phyloP scores from a whole-genome alignment of 2,329 filamentous ascomycete genomes.

The Beauveria medogensis region DNA sequence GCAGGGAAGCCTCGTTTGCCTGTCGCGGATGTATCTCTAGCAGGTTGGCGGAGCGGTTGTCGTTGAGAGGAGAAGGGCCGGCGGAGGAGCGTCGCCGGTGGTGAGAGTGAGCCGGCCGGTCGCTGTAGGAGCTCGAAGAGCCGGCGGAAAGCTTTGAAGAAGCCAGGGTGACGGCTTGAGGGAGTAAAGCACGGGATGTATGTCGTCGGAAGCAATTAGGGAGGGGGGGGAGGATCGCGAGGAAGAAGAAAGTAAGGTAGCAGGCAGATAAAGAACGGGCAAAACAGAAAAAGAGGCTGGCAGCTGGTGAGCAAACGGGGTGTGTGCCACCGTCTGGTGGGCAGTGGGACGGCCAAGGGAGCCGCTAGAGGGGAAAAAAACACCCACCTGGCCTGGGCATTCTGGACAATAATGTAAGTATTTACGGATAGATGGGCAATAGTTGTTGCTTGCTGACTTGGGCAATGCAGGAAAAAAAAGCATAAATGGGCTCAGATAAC shows the following conservation, averaged over 20 bases:
- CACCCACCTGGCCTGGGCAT: too few relatives aligned
- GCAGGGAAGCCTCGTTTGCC: constrained; percentile 29
- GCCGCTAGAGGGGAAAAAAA: neutral
- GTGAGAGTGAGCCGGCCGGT: constrained; percentile 38
- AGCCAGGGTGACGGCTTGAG: constrained; percentile 38
- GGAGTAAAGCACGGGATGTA: constrained; percentile 5
- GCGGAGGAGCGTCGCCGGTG: constrained; percentile 43
- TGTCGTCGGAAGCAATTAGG: neutral
- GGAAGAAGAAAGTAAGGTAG: neutral
- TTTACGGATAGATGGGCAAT: too few relatives aligned
- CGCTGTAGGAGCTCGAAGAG: constrained; percentile 47
- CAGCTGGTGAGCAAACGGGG: neutral
- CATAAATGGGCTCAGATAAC: too few relatives aligned
- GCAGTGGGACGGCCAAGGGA: neutral
- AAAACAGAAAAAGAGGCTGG: neutral
- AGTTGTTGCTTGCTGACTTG: too few relatives aligned
- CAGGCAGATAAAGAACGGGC: neutral
- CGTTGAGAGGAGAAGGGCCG: constrained; percentile 22
- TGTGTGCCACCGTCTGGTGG: neutral
- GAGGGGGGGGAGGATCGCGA: neutral
- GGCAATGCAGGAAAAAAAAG: too few relatives aligned
- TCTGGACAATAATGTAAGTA: too few relatives aligned
- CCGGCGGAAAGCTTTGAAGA: constrained; percentile 39
- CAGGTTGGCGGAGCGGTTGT: constrained; percentile 24
- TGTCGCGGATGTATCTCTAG: constrained; percentile 24